Conservation (phyloP, 2,329 filamentous ascomycete species). For the Nemania serpens region DNA sequence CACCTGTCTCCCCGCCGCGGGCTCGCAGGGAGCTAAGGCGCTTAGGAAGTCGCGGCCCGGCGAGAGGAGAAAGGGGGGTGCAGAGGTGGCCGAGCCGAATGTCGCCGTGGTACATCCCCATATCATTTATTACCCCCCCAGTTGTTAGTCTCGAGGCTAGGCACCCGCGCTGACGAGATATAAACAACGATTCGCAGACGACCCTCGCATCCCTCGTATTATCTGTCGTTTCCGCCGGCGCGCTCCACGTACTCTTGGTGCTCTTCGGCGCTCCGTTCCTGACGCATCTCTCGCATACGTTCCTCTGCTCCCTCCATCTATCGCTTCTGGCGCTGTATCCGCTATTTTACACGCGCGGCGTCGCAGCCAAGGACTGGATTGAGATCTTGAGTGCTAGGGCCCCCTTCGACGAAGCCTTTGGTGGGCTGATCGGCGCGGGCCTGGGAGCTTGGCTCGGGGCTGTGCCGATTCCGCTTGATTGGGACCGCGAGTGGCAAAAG, state of each 20-base stretch:
- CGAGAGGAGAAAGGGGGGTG: slow-evolving; percentile 56
- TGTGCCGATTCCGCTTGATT: slow-evolving; percentile 93
- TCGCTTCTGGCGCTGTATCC: slow-evolving; percentile 78
- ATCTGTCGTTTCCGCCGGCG: slow-evolving; percentile 36
- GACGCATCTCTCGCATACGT: slow-evolving; percentile 76
- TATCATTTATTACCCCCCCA: not conserved
- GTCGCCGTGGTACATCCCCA: slow-evolving; percentile 50
- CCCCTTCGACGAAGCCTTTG: slow-evolving; percentile 84
- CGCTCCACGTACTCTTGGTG: slow-evolving; percentile 67
- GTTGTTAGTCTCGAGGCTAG: not conserved
- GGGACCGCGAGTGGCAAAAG: slow-evolving; percentile 99
- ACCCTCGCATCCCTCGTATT: slow-evolving; percentile 71
- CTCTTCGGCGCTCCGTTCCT: slow-evolving; percentile 92
- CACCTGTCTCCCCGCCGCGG: slow-evolving; percentile 66
- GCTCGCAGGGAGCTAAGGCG: slow-evolving; percentile 48
- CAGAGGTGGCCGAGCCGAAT: slow-evolving; percentile 50
- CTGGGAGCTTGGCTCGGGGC: slow-evolving; percentile 92
- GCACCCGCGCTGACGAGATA: slow-evolving; percentile 15
- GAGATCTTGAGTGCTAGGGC: slow-evolving; percentile 67
- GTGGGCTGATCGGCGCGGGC: slow-evolving; percentile 75
- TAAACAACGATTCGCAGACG: slow-evolving; percentile 57
- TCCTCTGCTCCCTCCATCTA: slow-evolving; percentile 81
- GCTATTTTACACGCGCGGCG: slow-evolving; percentile 83
- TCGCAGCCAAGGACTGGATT: slow-evolving; percentile 73
- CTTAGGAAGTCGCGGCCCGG: slow-evolving; percentile 58